phyloP scores from a whole-genome alignment of 2,329 filamentous ascomycete species.

The Lachnellula subtilissima region DNA sequence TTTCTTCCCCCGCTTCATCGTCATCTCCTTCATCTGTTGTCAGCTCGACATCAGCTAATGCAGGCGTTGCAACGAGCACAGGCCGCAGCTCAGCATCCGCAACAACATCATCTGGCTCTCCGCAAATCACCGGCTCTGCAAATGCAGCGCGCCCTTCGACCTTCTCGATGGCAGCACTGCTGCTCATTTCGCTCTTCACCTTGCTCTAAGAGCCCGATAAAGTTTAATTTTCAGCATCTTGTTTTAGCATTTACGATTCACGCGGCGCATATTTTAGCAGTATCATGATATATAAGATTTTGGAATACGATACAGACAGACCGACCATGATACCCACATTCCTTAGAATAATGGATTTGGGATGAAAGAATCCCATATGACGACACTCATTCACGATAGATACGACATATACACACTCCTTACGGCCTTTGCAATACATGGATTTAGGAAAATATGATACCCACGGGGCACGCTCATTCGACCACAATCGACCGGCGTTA shows the following conservation, averaged over 20 bases:
- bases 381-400: background rate
- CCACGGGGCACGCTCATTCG: background rate
- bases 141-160: background rate
- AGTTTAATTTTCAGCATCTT: too few species aligned
- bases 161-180: background rate
- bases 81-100: background rate
- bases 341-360: background rate
- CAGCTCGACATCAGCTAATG: background rate
- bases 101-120: background rate
- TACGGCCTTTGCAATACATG: background rate
- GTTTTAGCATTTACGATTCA: background rate
- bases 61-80: background rate
- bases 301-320: background rate
- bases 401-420: background rate
- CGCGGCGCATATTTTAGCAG: background rate
- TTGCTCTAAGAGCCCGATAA: background rate
- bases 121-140: constrained; percentile 2
- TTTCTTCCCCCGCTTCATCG: background rate
- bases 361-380: background rate
- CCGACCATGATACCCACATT: background rate
- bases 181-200: background rate
- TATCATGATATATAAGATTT: background rate
- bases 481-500: background rate
- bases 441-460: background rate
- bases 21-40: background rate